Conservation (phyloP, 176 grass and related monocot genomes). For the Oryza rufipogon region DNA sequence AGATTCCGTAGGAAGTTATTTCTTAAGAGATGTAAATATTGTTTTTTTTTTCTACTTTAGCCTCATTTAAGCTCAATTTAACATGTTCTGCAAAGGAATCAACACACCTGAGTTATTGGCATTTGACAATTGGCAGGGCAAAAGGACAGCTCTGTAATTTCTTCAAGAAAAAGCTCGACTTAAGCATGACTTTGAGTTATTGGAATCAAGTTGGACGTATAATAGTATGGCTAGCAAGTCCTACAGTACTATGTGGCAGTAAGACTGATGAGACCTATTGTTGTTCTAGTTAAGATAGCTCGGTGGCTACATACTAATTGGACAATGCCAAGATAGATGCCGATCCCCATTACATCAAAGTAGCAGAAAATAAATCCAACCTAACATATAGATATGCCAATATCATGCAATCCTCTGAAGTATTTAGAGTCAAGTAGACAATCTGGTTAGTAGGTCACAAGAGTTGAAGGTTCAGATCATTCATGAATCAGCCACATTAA, state of each 20-base stretch:
- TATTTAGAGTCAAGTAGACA: background rate
- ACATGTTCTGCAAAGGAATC: background rate
- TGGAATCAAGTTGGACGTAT: background rate
- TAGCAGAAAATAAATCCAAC: background rate
- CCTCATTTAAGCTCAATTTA: background rate
- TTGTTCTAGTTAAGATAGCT: background rate
- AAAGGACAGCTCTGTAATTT: background rate
- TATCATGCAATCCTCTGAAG: background rate
- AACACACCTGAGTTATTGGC: background rate
- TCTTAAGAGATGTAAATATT: background rate
- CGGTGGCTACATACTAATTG: background rate
- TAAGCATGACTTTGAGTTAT: background rate
- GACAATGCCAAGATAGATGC: background rate
- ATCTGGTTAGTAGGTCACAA: background rate
- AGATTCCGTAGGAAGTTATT: background rate
- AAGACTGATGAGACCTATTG: background rate
- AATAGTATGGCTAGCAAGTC: background rate
- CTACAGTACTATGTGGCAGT: background rate
- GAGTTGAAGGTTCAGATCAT: conserved; percentile 10
- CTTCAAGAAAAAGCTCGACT: background rate
- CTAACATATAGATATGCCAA: background rate
- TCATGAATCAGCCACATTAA: background rate
- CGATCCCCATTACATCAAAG: background rate
- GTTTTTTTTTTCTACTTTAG: background rate
- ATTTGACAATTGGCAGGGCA: background rate